Percentiles rank a stretch among this genome's conserved stretches.
Evolutionary conservation across 2,329 filamentous ascomycete species (phyloP).

Genomic region (Diplocarpon mali): DNA sequence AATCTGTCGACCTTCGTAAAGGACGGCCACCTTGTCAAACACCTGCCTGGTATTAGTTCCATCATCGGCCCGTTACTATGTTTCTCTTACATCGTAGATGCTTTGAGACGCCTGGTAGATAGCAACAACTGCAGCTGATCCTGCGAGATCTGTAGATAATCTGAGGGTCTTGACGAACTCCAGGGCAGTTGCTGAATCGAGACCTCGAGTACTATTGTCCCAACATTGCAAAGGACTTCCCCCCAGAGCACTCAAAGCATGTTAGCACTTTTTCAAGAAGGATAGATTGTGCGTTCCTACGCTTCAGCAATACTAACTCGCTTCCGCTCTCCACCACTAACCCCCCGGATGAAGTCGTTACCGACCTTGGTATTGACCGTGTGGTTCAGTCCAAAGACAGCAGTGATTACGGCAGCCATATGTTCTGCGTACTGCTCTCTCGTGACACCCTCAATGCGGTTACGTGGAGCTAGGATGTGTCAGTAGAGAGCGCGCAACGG

Average conservation of each 20-base stretch:
- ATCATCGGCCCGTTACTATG: too few relatives aligned
- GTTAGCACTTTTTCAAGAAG: too few relatives aligned
- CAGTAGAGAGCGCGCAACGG: too few relatives aligned
- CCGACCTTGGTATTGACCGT: slow-evolving; percentile 66
- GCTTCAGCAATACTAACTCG: slow-evolving; percentile 71
- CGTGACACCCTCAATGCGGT: too few relatives aligned
- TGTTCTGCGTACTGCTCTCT: slow-evolving; percentile 51
- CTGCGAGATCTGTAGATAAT: slow-evolving; percentile 51
- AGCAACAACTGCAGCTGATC: slow-evolving; percentile 52
- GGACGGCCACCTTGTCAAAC: slow-evolving; percentile 58
- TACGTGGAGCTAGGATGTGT: too few relatives aligned
- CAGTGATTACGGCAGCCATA: slow-evolving; percentile 58
- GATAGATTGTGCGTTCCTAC: slow-evolving; percentile 58
- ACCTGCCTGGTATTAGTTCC: too few relatives aligned
- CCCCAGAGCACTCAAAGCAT: too few relatives aligned
- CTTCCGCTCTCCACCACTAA: slow-evolving; percentile 71
- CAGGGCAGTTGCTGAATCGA: slow-evolving; percentile 63
- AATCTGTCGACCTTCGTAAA: slow-evolving; percentile 59
- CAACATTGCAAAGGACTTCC: too few relatives aligned
- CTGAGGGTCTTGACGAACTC: slow-evolving; percentile 61
- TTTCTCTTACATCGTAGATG: too few relatives aligned
- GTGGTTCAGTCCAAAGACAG: slow-evolving; percentile 66
- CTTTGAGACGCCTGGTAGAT: slow-evolving; percentile 62
- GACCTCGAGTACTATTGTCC: slow-evolving; percentile 65
- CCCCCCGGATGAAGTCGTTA: slow-evolving; percentile 54